Evolutionary conservation across 345 rosid genomes (phyloP).

Genomic region (Trapa incisa): DNA sequence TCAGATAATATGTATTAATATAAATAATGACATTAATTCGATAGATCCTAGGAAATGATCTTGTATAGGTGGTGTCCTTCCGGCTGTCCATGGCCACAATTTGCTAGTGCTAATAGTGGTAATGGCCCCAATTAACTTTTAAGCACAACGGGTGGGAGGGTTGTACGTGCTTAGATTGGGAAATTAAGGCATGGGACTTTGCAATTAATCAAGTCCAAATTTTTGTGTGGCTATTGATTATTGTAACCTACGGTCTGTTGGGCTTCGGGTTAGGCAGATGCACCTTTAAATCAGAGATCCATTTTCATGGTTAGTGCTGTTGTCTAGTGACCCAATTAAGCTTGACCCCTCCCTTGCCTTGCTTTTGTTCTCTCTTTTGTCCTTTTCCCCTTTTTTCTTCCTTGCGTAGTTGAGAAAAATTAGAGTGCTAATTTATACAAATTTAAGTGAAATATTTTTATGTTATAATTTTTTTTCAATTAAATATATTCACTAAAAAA

Average conservation of each 20-base stretch:
- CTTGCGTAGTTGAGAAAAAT: background rate
- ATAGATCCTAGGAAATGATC: too few relatives aligned
- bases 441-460: too few relatives aligned
- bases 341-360: background rate
- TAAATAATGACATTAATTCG: too few relatives aligned
- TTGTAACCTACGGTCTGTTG: background rate
- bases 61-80: too few relatives aligned
- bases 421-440: background rate
- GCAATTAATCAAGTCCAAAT: too few relatives aligned
- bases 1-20: too few relatives aligned
- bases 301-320: background rate
- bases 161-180: slow-evolving; percentile 1
- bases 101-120: slow-evolving; percentile 10
- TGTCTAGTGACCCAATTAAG: background rate
- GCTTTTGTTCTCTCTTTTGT: background rate
- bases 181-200: background rate
- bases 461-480: too few relatives aligned
- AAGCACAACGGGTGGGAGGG: background rate
- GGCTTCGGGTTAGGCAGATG: background rate
- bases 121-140: slow-evolving; percentile 9
- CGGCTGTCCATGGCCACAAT: background rate
- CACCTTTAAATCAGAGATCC: background rate
- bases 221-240: background rate
- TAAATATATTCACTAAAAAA: too few relatives aligned
- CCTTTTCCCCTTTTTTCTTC: background rate